Evolutionary conservation across 805 yeast genomes (phyloP), one percentile per base, ranked within the genome.

Genomic region (Monosporozyma solicola): DNA sequence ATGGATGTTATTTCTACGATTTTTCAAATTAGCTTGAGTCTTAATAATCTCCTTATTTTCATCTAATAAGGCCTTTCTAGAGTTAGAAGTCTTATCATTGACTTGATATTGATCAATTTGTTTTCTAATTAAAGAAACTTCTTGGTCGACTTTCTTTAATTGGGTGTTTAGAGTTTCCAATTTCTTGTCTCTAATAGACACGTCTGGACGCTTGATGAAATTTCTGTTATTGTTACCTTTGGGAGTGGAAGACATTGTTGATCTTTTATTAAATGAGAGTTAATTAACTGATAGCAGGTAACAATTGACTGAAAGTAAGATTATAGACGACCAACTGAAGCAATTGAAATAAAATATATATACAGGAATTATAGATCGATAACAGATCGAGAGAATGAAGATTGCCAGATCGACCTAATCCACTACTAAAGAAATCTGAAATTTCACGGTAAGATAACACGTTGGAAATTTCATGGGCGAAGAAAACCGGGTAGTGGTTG

Each of bases 151-250:
- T 64, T 78, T 78, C 63, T 82, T 80, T 68, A 86, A 78, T 66
- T 84, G 83, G 41, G 76, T 75, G 56, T 80, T 79, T 59, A 84
- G 69, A 55, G 73, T 73, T 39, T 75, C 78, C 56, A 85, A 64
- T 58, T 78, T 75, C 56, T 75, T 78, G 66, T 85, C 86, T 70
- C 83, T 76, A 52, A 74, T 82, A 55, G 77, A 72, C 62, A 76
- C 80, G 69, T 87, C 94, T 48, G 95, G 95, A 64, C 85, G 82
- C 70, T 85, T 85, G 70, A 84, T 78, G 16, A 35, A 35, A 35
- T 35, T 39, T 51, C 55, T 61, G 37, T 25, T 43, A n/a, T 48
- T 51, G 47, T 46, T 51, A 16, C 37, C 48, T 15, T 20, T 31
- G 11, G 48, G 37, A 15, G 44, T 41, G 31, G 47, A 27, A 20